These are phyloP conservation scores for Acanthamoeba rhysodes DNA, from an alignment of 208 protist genomes.

Conservation along the genomic window DNA sequence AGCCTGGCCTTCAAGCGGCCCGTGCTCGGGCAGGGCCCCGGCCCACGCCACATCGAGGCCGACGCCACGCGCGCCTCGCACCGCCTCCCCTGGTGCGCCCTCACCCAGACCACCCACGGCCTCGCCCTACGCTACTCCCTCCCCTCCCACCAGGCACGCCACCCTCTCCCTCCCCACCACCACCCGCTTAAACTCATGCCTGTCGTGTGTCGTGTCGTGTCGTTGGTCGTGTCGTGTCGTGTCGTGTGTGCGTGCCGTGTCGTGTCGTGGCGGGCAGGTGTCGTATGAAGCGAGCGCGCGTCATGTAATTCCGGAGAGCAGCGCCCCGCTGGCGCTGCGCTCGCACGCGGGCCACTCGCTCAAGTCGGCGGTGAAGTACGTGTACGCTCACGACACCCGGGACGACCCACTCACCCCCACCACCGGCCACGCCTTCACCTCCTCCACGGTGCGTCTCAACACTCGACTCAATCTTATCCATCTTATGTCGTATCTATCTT, in stretches of 20 bases:
- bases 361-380: constrained; percentile 23
- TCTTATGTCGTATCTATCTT: too few species aligned
- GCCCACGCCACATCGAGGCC: not conserved
- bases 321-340: not conserved
- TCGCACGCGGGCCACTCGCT: constrained; percentile 22
- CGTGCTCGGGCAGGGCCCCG: not conserved
- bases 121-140: not conserved
- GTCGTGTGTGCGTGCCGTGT: not conserved
- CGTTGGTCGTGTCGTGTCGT: too few species aligned
- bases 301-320: not conserved
- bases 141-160: not conserved
- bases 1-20: not conserved
- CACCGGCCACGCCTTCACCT: constrained; percentile 3
- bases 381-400: not conserved
- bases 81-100: constrained; percentile 13
- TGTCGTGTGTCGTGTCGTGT: not conserved
- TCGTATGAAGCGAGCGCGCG: constrained; percentile 5
- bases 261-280: not conserved
- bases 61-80: not conserved
- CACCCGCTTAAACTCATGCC: not conserved
- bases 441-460: not conserved
- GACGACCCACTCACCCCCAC: constrained; percentile 1
- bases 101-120: constrained; percentile 4
- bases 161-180: too few species aligned
- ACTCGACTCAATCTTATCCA: too few species aligned